These are phyloP conservation scores for Pseudocercospora cruenta DNA, from an alignment of 2,329 filamentous ascomycete species.

Conservation along the genomic window DNA sequence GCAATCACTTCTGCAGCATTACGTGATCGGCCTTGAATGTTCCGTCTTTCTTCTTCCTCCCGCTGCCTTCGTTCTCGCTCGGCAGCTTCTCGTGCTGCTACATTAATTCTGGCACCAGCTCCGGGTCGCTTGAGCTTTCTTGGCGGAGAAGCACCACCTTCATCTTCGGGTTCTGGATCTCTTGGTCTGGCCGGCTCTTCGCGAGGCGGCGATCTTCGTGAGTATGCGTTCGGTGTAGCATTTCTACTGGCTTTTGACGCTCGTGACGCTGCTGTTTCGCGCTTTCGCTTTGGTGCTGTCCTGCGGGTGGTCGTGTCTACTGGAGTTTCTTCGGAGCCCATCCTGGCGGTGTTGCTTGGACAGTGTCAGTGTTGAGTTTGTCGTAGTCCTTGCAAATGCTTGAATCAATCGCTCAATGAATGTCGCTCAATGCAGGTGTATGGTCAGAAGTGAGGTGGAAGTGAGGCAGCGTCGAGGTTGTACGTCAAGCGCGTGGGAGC, in stretches of 20 bases:
- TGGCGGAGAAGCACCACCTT: slow-evolving; percentile 40
- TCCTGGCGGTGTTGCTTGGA: slow-evolving; percentile 11
- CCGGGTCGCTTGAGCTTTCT: slow-evolving; percentile 44
- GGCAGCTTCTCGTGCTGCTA: slow-evolving; percentile 68
- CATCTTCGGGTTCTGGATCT: slow-evolving; percentile 25
- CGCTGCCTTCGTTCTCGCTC: slow-evolving; percentile 54
- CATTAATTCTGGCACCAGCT: slow-evolving; percentile 61
- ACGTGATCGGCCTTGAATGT: slow-evolving; percentile 16
- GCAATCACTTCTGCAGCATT: slow-evolving; percentile 70
- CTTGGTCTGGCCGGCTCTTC: slow-evolving; percentile 26
- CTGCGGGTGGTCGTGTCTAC: slow-evolving; percentile 23
- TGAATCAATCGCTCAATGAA: background rate
- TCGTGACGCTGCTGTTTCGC: slow-evolving; percentile 35
- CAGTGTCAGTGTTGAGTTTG: background rate
- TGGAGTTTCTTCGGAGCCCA: slow-evolving; percentile 30
- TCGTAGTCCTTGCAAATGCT: background rate
- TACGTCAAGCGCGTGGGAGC: background rate
- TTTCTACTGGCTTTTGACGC: slow-evolving; percentile 31
- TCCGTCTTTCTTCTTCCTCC: slow-evolving; percentile 47
- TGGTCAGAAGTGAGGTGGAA: background rate
- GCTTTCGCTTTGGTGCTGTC: slow-evolving; percentile 35
- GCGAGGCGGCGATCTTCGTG: slow-evolving; percentile 38
- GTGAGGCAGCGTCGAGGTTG: background rate
- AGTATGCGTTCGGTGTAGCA: slow-evolving; percentile 38
- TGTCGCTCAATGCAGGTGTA: background rate